Base-by-base conservation (phyloP, 495 filamentous ascomycete species). In the Xylaria nigripes region DNA sequence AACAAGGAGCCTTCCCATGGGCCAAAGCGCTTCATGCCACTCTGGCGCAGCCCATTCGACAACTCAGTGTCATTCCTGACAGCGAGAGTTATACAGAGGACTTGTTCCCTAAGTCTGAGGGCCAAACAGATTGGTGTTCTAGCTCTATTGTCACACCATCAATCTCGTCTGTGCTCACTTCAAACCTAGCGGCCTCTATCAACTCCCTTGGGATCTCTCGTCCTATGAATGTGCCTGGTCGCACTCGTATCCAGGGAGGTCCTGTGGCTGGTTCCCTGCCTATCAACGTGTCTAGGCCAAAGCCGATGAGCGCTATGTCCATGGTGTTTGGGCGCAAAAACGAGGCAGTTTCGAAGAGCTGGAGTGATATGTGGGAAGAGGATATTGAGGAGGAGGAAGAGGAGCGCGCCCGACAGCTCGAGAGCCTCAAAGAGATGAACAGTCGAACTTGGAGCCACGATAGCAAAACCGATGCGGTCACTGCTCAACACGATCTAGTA, bases 311-410 rank as follows among this genome's bases (percentile, higher is more conserved):
- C 36, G 51, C 61, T 6, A 80, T 94, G 73, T 82, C 87, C 3
- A 78, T 84, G 57, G 80, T 92, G 19, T 92, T 93, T 64, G 87
- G 87, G 23, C 84, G 82, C 65, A 81, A 86, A 65, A 79, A 79
- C 57, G 80, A 86, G 3, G 72, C 80, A 18, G 86, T 90, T 10
- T 93, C 90, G 24, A 95, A 96, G 82, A 96, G 90, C 76, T 96
- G 90, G 90, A 93, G 89, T 61, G 90, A 96, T 70, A 76, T 96
- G 59, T 96, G 87, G 85, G 90, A 96, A 51, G 90, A 96, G 68
- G 90, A 96, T 49, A 79, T 76, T 24, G 84, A 86, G 59, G 85
- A 93, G 59, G 70, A 72, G 47, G 70, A 78, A 44, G 77, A 79
- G 16, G 80, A 87, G 67, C 74, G 74, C 42, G 77, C 82, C 51